A percentile compares a stretch with the other conserved stretches of the same genome.
phyloP scores from a whole-genome alignment of 768 basidiomycete genomes.

The Lactarius sanguifluus region DNA sequence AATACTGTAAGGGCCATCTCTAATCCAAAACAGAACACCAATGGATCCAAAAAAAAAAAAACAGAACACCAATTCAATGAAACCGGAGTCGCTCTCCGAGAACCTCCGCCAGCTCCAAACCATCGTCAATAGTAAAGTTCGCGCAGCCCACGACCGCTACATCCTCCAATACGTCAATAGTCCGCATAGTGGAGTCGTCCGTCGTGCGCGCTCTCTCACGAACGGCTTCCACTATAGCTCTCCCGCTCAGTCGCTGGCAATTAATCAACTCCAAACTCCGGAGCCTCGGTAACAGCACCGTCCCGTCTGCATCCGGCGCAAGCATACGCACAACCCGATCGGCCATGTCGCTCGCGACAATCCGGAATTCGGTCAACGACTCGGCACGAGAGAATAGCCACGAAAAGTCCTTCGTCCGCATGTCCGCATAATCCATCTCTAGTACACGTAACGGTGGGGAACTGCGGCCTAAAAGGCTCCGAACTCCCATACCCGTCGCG shows the following conservation, averaged over 20 bases:
- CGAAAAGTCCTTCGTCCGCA: conserved; percentile 78
- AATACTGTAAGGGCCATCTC: not conserved
- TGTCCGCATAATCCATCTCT: conserved; percentile 80
- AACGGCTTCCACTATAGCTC: conserved; percentile 54
- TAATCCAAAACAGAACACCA: not conserved
- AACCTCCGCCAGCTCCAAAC: conserved; percentile 30
- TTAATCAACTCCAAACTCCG: conserved; percentile 52
- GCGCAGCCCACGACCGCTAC: conserved; percentile 36
- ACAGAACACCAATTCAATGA: conserved; percentile 11
- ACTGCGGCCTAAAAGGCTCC: conserved; percentile 58
- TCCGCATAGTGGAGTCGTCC: conserved; percentile 33
- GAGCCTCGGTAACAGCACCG: conserved; percentile 56
- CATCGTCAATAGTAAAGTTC: conserved; percentile 34
- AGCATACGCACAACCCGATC: conserved; percentile 65
- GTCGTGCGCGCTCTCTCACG: conserved; percentile 46
- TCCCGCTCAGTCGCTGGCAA: conserved; percentile 63
- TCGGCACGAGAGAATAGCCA: conserved; percentile 61
- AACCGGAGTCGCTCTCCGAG: conserved; percentile 32
- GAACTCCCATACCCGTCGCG: conserved; percentile 78
- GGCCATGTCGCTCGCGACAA: conserved; percentile 81
- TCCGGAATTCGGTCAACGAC: conserved; percentile 61
- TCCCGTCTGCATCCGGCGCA: conserved; percentile 39
- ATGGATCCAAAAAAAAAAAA: too few relatives aligned
- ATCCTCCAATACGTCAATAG: conserved; percentile 31
- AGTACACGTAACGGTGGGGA: conserved; percentile 63